phyloP scores from a whole-genome alignment of 345 rosid genomes.

The Aegle marmelos region DNA sequence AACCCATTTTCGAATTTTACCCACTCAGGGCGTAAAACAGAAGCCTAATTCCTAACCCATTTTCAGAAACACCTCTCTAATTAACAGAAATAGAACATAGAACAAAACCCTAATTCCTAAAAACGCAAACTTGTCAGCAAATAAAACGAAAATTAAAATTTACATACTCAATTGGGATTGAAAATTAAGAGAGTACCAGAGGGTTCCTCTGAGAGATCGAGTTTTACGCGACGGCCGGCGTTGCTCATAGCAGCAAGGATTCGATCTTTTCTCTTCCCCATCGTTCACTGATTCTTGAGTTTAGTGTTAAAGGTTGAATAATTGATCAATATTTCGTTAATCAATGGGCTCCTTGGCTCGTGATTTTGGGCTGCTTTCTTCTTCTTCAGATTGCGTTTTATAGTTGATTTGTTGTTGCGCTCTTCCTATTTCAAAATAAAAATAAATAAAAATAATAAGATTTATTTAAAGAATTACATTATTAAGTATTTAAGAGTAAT shows the following conservation, averaged over 20 bases:
- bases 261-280: conserved; percentile 96
- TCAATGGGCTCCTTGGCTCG: not conserved
- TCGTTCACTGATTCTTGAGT: conserved; percentile 22
- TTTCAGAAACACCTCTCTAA: not conserved
- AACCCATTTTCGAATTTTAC: not conserved
- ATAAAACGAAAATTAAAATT: not conserved
- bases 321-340: not conserved
- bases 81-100: not conserved
- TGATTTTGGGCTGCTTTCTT: not conserved
- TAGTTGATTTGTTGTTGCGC: no score
- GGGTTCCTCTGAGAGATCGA: conserved; percentile 98
- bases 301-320: not conserved
- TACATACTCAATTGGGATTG: not conserved
- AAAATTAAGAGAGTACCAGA: conserved; percentile 53
- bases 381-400: not conserved
- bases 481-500: no score
- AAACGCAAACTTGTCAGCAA: no score
- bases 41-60: not conserved
- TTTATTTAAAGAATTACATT: no score
- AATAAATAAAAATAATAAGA: no score
- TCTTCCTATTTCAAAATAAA: no score
- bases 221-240: conserved; percentile 92
- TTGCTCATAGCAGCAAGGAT: conserved; percentile 74
- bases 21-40: not conserved
- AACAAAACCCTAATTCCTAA: not conserved